Evolutionary conservation across 305 asterid genomes (phyloP), one percentile per base, ranked within the genome.

Genomic region (Andrographis paniculata): DNA sequence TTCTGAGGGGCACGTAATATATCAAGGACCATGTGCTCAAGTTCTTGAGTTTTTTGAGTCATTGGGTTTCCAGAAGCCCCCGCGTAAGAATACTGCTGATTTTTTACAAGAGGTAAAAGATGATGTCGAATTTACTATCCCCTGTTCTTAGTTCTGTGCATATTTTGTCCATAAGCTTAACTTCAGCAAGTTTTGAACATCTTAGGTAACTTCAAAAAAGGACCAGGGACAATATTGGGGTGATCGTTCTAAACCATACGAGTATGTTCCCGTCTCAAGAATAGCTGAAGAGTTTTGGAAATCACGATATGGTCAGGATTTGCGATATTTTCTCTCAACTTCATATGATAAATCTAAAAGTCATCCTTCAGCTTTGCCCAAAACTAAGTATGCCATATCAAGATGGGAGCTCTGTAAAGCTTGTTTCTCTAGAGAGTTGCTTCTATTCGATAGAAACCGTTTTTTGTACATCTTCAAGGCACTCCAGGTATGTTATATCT

Each of bases 81-180:
- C 88, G 55, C 95, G 97, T 17, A 87, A 87, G 75, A 84, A 78
- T 20, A 51, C 81, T 24, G 94, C 95, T 18, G 97, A 87, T 69
- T 87, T 87, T 73, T 80, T 87, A 55, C 97, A 87, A 65, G 97
- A 87, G 95, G 97, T 87, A n/a, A n/a, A n/a, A n/a, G n/a, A n/a
- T n/a, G n/a, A n/a, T n/a, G n/a, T n/a, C n/a, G n/a, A n/a, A n/a
- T n/a, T n/a, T n/a, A n/a, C n/a, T n/a, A n/a, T n/a, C n/a, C n/a
- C n/a, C n/a, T n/a, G n/a, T n/a, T n/a, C n/a, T n/a, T n/a, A n/a
- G n/a, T n/a, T n/a, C n/a, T n/a, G n/a, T n/a, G n/a, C n/a, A n/a
- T n/a, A n/a, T n/a, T n/a, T n/a, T n/a, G n/a, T n/a, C n/a, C n/a
- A n/a, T n/a, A n/a, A n/a, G n/a, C n/a, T n/a, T n/a, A n/a, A n/a